Evolutionary conservation across 192 early-diverging fungal genomes (phyloP), one percentile per base, ranked within the genome.

Genomic region (Phlyctochytrium bullatum): DNA sequence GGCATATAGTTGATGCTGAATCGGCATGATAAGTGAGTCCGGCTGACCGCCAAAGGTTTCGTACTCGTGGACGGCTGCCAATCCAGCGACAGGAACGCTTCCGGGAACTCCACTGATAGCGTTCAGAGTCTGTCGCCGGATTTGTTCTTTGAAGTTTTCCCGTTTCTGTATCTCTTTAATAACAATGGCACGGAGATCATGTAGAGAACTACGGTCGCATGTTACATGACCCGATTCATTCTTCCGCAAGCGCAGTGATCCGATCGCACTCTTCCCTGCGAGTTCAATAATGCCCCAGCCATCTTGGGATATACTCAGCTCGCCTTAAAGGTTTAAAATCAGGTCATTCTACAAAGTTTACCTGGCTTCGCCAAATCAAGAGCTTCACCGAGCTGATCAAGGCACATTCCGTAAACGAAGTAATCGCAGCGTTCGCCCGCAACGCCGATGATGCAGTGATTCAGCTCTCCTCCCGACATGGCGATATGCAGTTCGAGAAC

Each of bases 311-410:
- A 57, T 57, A 25, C 54, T 57, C 16, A 57, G 54, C 27, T 57
- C 54, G 20, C 54, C 40, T 47, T n/a, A n/a, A n/a, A n/a, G n/a
- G 40, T 20, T 14, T 47, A 47, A 47, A 47, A 47, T 47, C 40
- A 47, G 40, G 6, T 47, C 20, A 47, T 20, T 6, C 10, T 20
- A 20, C 40, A 47, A 47, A 20, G 20, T 47, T 14, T 47, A 71
- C 69, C 70, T 47, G 70, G 70, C 32, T 61, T n/a, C n/a, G 70
- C 70, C 28, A 65, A 60, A 40, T 72, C 70, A 27, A 72, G 30
- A 2, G 70, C 64, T 20, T 36, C 70, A 40, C 70, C 70, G 40
- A 72, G 61, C 47, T 72, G 61, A 32, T 64, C 64, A 35, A 72
- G 52, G 14, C 63, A 64, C 12, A 33, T 56, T 14, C 70, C 70